Conservation (phyloP, 768 basidiomycete species). For the Asterophora lycoperdoides region DNA sequence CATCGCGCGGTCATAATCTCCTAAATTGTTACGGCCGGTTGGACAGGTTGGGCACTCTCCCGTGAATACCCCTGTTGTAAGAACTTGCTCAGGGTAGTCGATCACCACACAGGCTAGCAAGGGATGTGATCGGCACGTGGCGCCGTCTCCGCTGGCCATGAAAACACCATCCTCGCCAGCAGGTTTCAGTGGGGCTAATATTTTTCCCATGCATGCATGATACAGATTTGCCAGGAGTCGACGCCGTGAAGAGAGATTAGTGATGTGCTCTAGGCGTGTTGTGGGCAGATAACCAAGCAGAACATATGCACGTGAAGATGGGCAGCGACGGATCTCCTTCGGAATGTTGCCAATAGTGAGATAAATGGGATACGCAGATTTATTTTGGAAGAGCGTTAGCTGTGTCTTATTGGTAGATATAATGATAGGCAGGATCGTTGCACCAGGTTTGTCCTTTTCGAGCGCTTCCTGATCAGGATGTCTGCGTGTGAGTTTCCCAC, state of each 20-base stretch:
- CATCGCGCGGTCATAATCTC: conserved; percentile 5
- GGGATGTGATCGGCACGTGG: conserved; percentile 26
- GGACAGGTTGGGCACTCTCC: conserved; percentile 9
- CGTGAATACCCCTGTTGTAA: conserved; percentile 24
- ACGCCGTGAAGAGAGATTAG: conserved; percentile 19
- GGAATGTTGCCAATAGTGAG: conserved; percentile 44
- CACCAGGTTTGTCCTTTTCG: conserved; percentile 14
- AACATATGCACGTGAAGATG: conserved; percentile 25
- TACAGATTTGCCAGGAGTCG: conserved; percentile 27
- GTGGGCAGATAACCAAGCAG: conserved; percentile 1
- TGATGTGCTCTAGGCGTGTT: conserved; percentile 18
- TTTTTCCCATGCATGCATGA: conserved; percentile 29
- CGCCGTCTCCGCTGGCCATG: conserved; percentile 31
- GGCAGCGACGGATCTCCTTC: conserved; percentile 34
- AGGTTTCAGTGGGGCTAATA: conserved; percentile 25
- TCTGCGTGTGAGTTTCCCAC: not conserved
- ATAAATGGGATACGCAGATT: conserved; percentile 45
- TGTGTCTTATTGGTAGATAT: conserved; percentile 45
- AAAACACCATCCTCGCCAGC: conserved; percentile 20
- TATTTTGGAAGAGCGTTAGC: conserved; percentile 36
- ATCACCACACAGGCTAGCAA: conserved; percentile 32
- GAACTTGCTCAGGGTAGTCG: conserved; percentile 43
- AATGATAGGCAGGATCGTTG: conserved; percentile 39
- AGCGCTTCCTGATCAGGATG: not conserved
- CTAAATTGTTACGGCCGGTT: conserved; percentile 20